Conservation (phyloP, 257 asterid species). For the Craterostigma plantagineum region DNA sequence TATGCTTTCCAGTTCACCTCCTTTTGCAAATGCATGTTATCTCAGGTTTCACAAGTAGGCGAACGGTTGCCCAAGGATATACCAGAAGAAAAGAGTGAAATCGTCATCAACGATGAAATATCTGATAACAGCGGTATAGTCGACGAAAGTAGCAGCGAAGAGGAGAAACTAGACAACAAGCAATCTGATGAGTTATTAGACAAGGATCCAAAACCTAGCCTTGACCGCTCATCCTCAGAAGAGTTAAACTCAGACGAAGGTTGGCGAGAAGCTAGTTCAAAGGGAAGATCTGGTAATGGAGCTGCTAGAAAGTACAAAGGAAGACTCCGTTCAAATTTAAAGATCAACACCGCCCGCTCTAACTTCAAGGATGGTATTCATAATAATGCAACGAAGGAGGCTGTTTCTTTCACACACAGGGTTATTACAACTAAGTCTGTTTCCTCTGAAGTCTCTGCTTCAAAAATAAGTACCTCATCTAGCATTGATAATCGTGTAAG, state of each 20-base stretch:
- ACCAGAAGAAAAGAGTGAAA: conserved; percentile 29
- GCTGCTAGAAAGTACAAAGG: conserved; percentile 39
- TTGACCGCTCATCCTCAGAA: conserved; percentile 15
- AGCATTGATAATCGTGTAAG: conserved; percentile 12
- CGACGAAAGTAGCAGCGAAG: conserved; percentile 21
- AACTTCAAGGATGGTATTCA: conserved; percentile 25
- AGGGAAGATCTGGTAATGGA: conserved; percentile 50
- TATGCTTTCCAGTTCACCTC: conserved; percentile 12
- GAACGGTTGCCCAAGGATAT: conserved; percentile 33
- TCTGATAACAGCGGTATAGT: conserved; percentile 13
- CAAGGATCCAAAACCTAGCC: conserved; percentile 9
- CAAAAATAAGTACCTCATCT: conserved; percentile 24
- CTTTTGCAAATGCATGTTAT: conserved; percentile 11
- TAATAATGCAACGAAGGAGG: conserved; percentile 25
- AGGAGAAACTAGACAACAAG: conserved; percentile 19
- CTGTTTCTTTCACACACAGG: conserved; percentile 36
- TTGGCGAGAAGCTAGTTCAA: conserved; percentile 89
- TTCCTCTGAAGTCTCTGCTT: conserved; percentile 25
- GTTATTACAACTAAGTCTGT: conserved; percentile 17
- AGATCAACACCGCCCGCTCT: conserved; percentile 30
- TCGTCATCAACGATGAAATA: conserved; percentile 13
- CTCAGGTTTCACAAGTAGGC: conserved; percentile 42
- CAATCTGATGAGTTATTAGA: conserved; percentile 15
- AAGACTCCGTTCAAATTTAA: conserved; percentile 57
- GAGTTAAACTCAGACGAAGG: conserved; percentile 68